Conservation (phyloP, 2,329 filamentous ascomycete genomes). For the Triangularia setosa region DNA sequence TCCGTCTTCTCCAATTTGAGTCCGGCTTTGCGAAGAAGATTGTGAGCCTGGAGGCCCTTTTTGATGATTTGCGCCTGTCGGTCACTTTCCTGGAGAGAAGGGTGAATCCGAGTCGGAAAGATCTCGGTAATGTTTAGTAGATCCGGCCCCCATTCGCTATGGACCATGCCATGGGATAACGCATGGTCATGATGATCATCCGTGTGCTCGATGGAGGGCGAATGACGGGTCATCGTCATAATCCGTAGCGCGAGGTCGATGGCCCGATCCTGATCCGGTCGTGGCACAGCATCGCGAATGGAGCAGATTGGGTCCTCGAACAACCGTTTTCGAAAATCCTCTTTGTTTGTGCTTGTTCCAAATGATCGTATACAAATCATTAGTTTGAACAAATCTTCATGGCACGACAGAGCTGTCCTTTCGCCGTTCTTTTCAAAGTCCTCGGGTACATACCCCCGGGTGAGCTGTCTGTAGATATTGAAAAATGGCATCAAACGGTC, state of each 20-base stretch:
- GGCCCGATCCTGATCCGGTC: constrained; percentile 8
- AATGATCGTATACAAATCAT: background rate
- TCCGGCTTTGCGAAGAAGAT: constrained; percentile 6
- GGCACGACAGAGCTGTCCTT: constrained; percentile 6
- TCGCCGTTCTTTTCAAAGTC: background rate
- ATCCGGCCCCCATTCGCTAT: no score
- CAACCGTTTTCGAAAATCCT: background rate
- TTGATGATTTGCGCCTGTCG: background rate
- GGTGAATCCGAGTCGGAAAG: constrained; percentile 8
- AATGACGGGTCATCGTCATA: background rate
- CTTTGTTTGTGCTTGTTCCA: background rate
- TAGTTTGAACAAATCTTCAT: constrained; percentile 13
- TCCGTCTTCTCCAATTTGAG: constrained; percentile 10
- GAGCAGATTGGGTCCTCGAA: no score
- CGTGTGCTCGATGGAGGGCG: background rate
- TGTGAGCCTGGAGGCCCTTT: background rate
- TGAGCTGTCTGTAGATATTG: constrained; percentile 5
- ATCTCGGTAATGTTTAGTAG: no score
- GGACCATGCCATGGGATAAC: no score
- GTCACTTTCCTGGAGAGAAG: background rate
- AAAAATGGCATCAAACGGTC: constrained; percentile 9
- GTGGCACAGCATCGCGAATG: background rate
- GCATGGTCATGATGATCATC: no score
- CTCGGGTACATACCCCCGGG: background rate
- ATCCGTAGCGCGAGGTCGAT: constrained; percentile 11